Base-by-base conservation (phyloP, 139 green algal genomes). In the Picochlorum sp. region DNA sequence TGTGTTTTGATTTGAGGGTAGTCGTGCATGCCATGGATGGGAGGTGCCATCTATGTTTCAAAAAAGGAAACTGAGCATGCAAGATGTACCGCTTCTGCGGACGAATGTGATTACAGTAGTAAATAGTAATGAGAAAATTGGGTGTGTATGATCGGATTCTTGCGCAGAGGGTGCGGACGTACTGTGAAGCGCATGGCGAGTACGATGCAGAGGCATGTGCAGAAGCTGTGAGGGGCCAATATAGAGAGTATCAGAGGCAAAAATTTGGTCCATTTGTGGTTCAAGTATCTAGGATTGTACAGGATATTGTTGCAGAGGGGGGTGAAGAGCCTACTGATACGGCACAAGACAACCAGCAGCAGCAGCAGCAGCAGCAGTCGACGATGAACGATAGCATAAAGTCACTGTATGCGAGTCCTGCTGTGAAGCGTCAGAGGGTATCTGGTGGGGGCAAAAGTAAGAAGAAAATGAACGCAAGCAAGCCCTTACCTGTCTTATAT, bases 171-270 rank as follows among this genome's bases (percentile, higher is more conserved):
- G 74, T 91, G 1, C 64, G 82, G 16, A 74, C 80, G n/a, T 90
- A 89, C 70, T 80, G 68, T 2, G 32, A 69, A 1, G 84, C 80
- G 62, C 77, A 88, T 56, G 76, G 80, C 52, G 62, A 79, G 24
- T 79, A 50, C 2, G 87, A 94, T 58, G 69, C 81, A 4, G 83
- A 92, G 4, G 77, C 73, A 7, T 76, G 87, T 13, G 65, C 62
- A 0, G 79, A 87, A 8, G 67, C 81, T 24, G 64, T 94, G 56
- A 56, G 82, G 2, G 38, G 49, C 10, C 68, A 54, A 13, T 84
- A 89, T 66, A 80, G 76, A 32, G 84, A 91, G 72, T 92, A 94
- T 63, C 62, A 82, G 58, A 71, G 87, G 3, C 71, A 77, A 46
- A 78, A 82, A 56, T 20, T 74, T 2, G 72, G 52, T 0, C 64